phyloP scores from a whole-genome alignment of 1,284 basidiomycete species.

The Ustilago sp. region DNA sequence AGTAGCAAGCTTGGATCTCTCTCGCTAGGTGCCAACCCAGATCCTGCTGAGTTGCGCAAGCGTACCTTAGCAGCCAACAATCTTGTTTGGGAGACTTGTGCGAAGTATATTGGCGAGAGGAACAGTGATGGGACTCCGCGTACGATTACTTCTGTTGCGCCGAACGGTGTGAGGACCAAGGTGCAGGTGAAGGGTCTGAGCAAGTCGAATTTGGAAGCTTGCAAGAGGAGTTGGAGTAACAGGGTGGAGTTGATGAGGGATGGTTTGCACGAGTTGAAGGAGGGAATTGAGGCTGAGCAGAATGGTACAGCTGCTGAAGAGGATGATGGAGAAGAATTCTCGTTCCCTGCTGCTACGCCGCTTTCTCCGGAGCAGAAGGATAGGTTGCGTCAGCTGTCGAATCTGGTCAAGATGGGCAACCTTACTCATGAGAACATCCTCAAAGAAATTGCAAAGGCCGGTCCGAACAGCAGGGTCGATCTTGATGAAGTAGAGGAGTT shows the following conservation, averaged over 20 bases:
- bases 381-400: constrained; percentile 39
- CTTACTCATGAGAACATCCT: constrained; percentile 45
- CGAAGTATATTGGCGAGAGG: constrained; percentile 44
- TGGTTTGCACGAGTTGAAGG: constrained; percentile 51
- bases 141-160: constrained; percentile 41
- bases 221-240: constrained; percentile 49
- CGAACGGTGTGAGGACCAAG: constrained; percentile 45
- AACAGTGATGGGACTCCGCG: constrained; percentile 36
- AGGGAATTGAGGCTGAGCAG: constrained; percentile 38
- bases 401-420: constrained; percentile 55
- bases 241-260: constrained; percentile 54
- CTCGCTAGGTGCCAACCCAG: constrained; percentile 13
- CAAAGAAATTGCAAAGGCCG: constrained; percentile 42
- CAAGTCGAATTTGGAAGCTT: constrained; percentile 55
- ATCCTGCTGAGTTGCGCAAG: constrained; percentile 36
- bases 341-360: constrained; percentile 39
- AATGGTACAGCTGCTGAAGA: constrained; percentile 12
- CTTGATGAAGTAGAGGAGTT: constrained; percentile 50
- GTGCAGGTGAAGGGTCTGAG: constrained; percentile 52
- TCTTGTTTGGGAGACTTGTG: constrained; percentile 52
- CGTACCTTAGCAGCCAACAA: constrained; percentile 46
- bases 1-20: constrained; percentile 35
- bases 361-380: constrained; percentile 43
- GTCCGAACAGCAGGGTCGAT: constrained; percentile 20
- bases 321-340: constrained; percentile 35